phyloP scores from a whole-genome alignment of 306 rosid genomes.

The Senna tora region DNA sequence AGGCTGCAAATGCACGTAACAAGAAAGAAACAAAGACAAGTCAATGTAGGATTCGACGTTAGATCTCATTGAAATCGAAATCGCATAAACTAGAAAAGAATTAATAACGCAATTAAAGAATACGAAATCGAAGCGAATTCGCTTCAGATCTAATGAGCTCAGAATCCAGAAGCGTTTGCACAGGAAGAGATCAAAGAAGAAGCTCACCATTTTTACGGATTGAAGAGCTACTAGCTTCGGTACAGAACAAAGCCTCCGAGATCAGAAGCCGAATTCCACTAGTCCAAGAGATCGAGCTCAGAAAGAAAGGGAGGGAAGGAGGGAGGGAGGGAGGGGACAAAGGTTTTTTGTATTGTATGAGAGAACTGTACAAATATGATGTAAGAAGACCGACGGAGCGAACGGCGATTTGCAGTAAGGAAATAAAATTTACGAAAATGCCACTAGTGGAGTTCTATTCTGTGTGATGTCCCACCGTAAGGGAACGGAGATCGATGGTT shows the following conservation, averaged over 20 bases:
- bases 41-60: constrained; percentile 47
- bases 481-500: background rate
- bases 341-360: constrained; percentile 32
- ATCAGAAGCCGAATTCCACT: constrained; percentile 51
- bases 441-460: constrained; percentile 41
- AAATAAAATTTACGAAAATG: constrained; percentile 55
- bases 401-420: constrained; percentile 42
- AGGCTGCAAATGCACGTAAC: constrained; percentile 72
- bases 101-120: constrained; percentile 10
- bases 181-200: constrained; percentile 35
- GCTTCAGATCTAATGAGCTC: constrained; percentile 67
- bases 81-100: constrained; percentile 20
- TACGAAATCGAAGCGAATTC: constrained; percentile 51
- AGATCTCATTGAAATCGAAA: constrained; percentile 62
- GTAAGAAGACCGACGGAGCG: constrained; percentile 24
- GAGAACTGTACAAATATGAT: constrained; percentile 34
- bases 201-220: constrained; percentile 76
- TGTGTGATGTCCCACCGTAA: constrained; percentile 10
- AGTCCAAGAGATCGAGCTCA: constrained; percentile 55
- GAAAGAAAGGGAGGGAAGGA: too few species aligned
- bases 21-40: constrained; percentile 32
- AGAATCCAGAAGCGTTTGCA: constrained; percentile 35
- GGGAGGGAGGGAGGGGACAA: constrained; percentile 24
- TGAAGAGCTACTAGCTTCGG: constrained; percentile 40
- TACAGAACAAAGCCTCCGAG: constrained; percentile 41